Evolutionary conservation across 148 eudicot species (phyloP).

Genomic region (Tetragonia tetragonoides): DNA sequence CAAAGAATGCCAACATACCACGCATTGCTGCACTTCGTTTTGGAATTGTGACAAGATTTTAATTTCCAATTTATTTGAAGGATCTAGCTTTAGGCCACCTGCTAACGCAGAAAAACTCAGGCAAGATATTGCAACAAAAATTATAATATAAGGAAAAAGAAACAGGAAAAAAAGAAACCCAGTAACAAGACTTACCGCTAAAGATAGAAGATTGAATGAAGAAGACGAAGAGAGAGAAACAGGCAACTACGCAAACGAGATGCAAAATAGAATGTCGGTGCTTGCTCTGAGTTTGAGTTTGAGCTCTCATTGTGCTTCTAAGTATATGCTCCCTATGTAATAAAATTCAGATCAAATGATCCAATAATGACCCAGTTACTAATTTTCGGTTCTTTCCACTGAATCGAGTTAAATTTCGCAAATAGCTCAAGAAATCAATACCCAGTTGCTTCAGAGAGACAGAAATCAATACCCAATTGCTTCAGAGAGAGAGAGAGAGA

Average conservation of each 20-base stretch:
- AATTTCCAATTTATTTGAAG: slow-evolving; percentile 31
- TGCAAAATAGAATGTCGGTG: slow-evolving; percentile 44
- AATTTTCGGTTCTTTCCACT: not conserved
- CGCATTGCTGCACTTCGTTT: slow-evolving; percentile 71
- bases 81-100: slow-evolving; percentile 33
- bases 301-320: slow-evolving; percentile 27
- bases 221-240: slow-evolving; percentile 64
- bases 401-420: not conserved
- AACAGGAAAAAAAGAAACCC: not conserved
- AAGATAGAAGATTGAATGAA: slow-evolving; percentile 55
- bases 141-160: not conserved
- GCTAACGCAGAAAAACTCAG: slow-evolving; percentile 11
- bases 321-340: not conserved
- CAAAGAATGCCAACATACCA: slow-evolving; percentile 39
- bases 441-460: not conserved
- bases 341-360: not conserved
- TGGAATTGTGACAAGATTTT: slow-evolving; percentile 62
- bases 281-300: slow-evolving; percentile 18
- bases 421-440: not conserved
- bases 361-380: not conserved
- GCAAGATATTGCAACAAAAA: not conserved
- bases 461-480: not conserved
- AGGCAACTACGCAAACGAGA: slow-evolving; percentile 53
- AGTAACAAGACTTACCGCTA: slow-evolving; percentile 28
- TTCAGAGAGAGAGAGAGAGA: too few species aligned